These are phyloP conservation scores for Pseudogymnoascus sp. DNA, from an alignment of 2,329 filamentous ascomycete genomes.

Conservation along the genomic window DNA sequence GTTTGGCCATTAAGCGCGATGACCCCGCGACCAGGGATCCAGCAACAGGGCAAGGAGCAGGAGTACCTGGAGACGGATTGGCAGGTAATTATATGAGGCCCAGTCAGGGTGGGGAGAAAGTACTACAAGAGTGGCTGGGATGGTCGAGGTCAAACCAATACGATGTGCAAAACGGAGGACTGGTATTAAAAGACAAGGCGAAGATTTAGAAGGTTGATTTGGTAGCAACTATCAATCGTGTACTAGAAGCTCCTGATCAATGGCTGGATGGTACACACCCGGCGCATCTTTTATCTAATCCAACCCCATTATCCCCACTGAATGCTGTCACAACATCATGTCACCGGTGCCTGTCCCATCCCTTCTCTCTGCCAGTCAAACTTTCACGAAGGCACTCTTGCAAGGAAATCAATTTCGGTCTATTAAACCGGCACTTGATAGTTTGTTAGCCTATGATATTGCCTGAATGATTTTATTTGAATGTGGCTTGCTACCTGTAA, in stretches of 20 bases:
- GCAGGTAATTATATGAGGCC: conserved; percentile 49
- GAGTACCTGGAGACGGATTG: conserved; percentile 63
- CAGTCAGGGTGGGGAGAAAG: conserved; percentile 65
- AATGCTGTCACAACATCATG: background rate
- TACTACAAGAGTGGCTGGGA: conserved; percentile 65
- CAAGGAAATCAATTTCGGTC: background rate
- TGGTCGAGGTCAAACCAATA: conserved; percentile 70
- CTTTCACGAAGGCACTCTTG: background rate
- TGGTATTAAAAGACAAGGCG: conserved; percentile 43
- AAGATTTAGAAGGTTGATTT: conserved; percentile 34
- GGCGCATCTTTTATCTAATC: background rate
- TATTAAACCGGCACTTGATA: background rate
- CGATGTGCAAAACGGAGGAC: conserved; percentile 53
- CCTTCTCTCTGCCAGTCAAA: background rate
- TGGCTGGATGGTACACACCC: background rate
- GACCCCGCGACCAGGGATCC: conserved; percentile 31
- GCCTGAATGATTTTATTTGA: background rate
- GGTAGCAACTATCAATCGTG: background rate
- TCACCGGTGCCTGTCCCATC: background rate
- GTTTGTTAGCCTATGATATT: background rate
- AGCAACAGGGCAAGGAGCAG: conserved; percentile 51
- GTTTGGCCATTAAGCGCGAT: conserved; percentile 50
- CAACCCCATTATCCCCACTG: background rate
- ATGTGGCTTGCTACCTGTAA: conserved; percentile 11
- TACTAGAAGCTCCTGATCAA: background rate